Evolutionary conservation across 1,139 yeast species (phyloP).

Genomic region (Debaryomyces coudertii): DNA sequence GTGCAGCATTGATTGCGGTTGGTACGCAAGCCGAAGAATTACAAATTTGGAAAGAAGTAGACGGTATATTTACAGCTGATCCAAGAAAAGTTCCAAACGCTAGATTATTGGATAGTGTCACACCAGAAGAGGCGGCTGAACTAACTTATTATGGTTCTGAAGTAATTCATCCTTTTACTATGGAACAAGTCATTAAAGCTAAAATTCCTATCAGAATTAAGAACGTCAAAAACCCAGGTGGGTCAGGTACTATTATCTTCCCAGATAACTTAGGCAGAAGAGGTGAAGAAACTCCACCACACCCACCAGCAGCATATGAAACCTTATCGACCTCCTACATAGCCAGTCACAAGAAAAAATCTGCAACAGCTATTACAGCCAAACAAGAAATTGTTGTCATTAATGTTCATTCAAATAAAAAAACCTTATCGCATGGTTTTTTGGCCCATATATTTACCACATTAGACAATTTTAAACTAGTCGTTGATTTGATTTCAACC

Average conservation of each 20-base stretch:
- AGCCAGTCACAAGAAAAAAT: slow-evolving; percentile 58
- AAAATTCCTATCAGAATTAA: slow-evolving; percentile 95
- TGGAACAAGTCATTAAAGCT: slow-evolving; percentile 97
- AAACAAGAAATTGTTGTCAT: slow-evolving; percentile 90
- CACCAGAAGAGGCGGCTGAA: slow-evolving; percentile 99
- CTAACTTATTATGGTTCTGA: slow-evolving; percentile 96
- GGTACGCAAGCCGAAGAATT: slow-evolving; percentile 90
- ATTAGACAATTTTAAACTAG: slow-evolving; percentile 80
- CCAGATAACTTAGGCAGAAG: slow-evolving; percentile 85
- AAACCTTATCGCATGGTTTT: slow-evolving; percentile 92
- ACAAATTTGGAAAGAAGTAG: slow-evolving; percentile 98
- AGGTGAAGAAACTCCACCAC: slow-evolving; percentile 92
- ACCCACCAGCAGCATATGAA: slow-evolving; percentile 82
- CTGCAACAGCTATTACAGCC: slow-evolving; percentile 97
- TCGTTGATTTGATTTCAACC: slow-evolving; percentile 93
- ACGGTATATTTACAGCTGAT: slow-evolving; percentile 97
- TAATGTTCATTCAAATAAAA: slow-evolving; percentile 91
- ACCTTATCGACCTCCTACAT: slow-evolving; percentile 50
- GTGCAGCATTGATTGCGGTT: slow-evolving; percentile 96
- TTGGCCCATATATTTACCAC: slow-evolving; percentile 88
- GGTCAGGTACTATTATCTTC: slow-evolving; percentile 88
- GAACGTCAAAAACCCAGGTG: slow-evolving; percentile 90
- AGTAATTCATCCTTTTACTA: slow-evolving; percentile 97
- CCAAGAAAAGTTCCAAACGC: slow-evolving; percentile 95
- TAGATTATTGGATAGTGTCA: slow-evolving; percentile 78